Evolutionary conservation across 1,284 basidiomycete genomes (phyloP).

Genomic region (Papiliotrema laurentii): DNA sequence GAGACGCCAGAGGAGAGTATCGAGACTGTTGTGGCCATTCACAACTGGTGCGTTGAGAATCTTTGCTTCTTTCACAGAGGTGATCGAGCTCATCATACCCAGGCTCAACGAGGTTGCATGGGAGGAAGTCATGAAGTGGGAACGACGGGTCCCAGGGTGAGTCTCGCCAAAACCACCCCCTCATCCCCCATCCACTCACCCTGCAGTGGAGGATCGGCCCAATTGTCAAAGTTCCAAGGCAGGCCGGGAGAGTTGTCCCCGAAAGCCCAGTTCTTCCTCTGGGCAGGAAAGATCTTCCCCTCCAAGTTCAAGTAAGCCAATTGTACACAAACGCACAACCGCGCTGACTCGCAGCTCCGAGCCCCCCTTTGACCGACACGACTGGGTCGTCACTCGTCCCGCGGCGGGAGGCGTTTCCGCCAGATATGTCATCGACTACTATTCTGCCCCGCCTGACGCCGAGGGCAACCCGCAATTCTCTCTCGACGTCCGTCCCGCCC

Average conservation of each 20-base stretch:
- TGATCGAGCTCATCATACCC: constrained; percentile 97
- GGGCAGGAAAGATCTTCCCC: constrained; percentile 83
- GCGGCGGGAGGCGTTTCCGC: constrained; percentile 20
- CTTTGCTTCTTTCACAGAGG: constrained; percentile 59
- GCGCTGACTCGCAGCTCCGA: constrained; percentile 58
- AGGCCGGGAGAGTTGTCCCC: constrained; percentile 73
- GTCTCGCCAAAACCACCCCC: constrained; percentile 9
- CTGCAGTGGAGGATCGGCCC: constrained; percentile 50
- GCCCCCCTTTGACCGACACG: constrained; percentile 97
- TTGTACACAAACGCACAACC: background rate
- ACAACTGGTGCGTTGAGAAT: constrained; percentile 98
- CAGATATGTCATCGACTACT: constrained; percentile 96
- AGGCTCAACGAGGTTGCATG: constrained; percentile 96
- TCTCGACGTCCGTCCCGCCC: constrained; percentile 82
- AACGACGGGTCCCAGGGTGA: constrained; percentile 58
- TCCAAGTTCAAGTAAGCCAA: constrained; percentile 72
- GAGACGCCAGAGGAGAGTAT: constrained; percentile 96
- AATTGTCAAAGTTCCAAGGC: constrained; percentile 82
- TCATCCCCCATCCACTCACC: background rate
- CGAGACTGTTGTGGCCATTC: constrained; percentile 95
- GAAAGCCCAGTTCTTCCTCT: constrained; percentile 80
- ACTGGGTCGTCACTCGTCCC: constrained; percentile 86
- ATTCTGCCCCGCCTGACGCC: constrained; percentile 75
- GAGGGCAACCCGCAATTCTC: constrained; percentile 88
- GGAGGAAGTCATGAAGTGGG: constrained; percentile 93